phyloP scores from a whole-genome alignment of 2,329 filamentous ascomycete genomes.

The Stagonosporopsis tanaceti region DNA sequence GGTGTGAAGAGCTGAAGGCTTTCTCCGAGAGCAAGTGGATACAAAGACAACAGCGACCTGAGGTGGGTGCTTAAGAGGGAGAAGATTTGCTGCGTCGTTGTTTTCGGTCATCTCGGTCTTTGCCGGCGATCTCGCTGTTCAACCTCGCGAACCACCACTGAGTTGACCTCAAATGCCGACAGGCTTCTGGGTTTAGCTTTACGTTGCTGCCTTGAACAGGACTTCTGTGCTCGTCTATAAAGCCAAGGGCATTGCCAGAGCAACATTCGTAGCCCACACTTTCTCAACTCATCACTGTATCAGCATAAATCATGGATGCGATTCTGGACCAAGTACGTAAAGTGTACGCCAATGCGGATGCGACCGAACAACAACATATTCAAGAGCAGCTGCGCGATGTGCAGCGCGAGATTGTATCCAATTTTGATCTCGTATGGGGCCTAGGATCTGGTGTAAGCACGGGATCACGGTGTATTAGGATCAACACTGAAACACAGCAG shows the following conservation, averaged over 20 bases:
- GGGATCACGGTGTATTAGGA: not conserved
- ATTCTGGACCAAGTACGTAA: slow-evolving; percentile 31
- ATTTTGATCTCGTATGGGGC: slow-evolving; percentile 35
- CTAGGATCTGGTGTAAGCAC: slow-evolving; percentile 24
- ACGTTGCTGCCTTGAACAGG: not conserved
- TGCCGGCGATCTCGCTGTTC: slow-evolving; percentile 2
- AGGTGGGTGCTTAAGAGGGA: not conserved
- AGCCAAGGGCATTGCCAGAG: not conserved
- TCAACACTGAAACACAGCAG: slow-evolving; percentile 5
- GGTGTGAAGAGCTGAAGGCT: slow-evolving; percentile 31
- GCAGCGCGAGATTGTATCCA: slow-evolving; percentile 34
- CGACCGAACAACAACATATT: slow-evolving; percentile 28
- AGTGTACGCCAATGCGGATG: slow-evolving; percentile 29
- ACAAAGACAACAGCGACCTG: not conserved
- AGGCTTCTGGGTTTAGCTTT: not conserved
- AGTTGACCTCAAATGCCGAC: not conserved
- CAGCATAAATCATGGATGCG: slow-evolving; percentile 28
- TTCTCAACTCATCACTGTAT: not conserved
- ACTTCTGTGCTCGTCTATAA: not conserved
- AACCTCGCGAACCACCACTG: not conserved
- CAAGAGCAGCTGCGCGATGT: slow-evolving; percentile 38
- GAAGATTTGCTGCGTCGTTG: not conserved
- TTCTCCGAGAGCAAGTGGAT: slow-evolving; percentile 23
- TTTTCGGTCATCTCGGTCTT: not conserved
- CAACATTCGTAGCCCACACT: not conserved